Evolutionary conservation across 345 rosid species (phyloP).

Genomic region (Draba incana): DNA sequence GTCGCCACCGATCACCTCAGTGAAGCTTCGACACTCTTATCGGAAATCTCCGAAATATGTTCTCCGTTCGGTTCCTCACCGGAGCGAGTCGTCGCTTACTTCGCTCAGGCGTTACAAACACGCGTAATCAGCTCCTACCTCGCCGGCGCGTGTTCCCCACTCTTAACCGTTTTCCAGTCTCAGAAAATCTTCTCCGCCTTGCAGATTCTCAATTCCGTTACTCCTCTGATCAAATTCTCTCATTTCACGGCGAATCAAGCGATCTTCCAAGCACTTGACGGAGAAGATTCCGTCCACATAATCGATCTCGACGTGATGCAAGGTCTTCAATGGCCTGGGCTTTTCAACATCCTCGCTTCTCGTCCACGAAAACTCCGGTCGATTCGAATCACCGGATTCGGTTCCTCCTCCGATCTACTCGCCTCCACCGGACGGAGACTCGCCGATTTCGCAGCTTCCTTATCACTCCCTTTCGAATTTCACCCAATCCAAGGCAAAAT

Average conservation of each 20-base stretch:
- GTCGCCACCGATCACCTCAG: conserved; percentile 78
- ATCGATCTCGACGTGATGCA: conserved; percentile 97
- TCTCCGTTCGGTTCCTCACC: conserved; percentile 94
- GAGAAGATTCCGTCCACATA: conserved; percentile 83
- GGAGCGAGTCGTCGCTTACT: conserved; percentile 89
- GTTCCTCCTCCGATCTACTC: conserved; percentile 74
- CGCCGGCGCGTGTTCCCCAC: conserved; percentile 56
- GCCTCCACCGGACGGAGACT: conserved; percentile 84
- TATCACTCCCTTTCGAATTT: conserved; percentile 82
- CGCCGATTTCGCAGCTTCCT: conserved; percentile 78
- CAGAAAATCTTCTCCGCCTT: conserved; percentile 76
- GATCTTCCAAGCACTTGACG: conserved; percentile 79
- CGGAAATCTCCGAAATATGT: conserved; percentile 74
- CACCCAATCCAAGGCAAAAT: conserved; percentile 80
- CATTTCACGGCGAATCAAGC: conserved; percentile 98
- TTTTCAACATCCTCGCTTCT: conserved; percentile 94
- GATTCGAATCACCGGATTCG: conserved; percentile 84
- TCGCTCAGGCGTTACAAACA: conserved; percentile 77
- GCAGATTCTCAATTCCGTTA: conserved; percentile 81
- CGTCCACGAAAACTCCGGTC: conserved; percentile 77
- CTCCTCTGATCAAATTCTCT: conserved; percentile 80
- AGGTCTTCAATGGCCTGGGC: conserved; percentile 98
- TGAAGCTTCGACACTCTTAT: conserved; percentile 69
- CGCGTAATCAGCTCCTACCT: conserved; percentile 85
- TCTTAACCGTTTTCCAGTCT: conserved; percentile 58